Base-by-base conservation (phyloP, 2,329 filamentous ascomycete genomes). In the Stachybotrys elegans region DNA sequence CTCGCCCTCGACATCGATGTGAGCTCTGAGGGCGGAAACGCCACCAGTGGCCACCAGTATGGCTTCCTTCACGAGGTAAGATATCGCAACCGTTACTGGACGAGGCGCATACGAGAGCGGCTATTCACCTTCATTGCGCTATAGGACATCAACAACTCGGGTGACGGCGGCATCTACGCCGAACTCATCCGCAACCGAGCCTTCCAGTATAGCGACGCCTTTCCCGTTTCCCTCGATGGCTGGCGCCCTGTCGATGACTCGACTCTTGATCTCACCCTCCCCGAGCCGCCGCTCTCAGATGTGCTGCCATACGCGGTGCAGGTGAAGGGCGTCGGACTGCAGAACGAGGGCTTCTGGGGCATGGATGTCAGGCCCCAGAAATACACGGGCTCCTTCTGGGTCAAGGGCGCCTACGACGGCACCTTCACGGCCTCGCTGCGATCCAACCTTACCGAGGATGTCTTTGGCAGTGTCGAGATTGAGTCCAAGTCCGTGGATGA, bases 91-190 rank as follows among this genome's bases (percentile, higher is more conserved):
- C n/a, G n/a, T n/a, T n/a, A n/a, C n/a, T n/a, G n/a, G n/a, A n/a
- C n/a, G n/a, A n/a, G n/a, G n/a, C n/a, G n/a, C n/a, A n/a, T n/a
- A n/a, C n/a, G n/a, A n/a, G n/a, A n/a, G n/a, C n/a, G n/a, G n/a
- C n/a, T n/a, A n/a, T n/a, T n/a, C n/a, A n/a, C n/a, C n/a, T n/a
- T n/a, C n/a, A n/a, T n/a, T n/a, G n/a, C n/a, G n/a, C 4, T 9
- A 17, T 13, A 79, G 75, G 78, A 81, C 43, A 83, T 83, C 59
- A 81, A 81, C 60, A 79, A 85, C 59, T 83, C 79, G 2, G 83
- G 84, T 3, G 84, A 88, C 56, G 84, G 84, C 19, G 84, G 84
- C 5, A 77, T 88, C 49, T 88, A 88, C 57, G 84, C 80, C 40
- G 83, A 88, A 56, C 62, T 88, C 44, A 76, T 88, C 45, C 76